Evolutionary conservation across 2,329 filamentous ascomycete species (phyloP).

Genomic region (Neophaeococcomyces aloes): DNA sequence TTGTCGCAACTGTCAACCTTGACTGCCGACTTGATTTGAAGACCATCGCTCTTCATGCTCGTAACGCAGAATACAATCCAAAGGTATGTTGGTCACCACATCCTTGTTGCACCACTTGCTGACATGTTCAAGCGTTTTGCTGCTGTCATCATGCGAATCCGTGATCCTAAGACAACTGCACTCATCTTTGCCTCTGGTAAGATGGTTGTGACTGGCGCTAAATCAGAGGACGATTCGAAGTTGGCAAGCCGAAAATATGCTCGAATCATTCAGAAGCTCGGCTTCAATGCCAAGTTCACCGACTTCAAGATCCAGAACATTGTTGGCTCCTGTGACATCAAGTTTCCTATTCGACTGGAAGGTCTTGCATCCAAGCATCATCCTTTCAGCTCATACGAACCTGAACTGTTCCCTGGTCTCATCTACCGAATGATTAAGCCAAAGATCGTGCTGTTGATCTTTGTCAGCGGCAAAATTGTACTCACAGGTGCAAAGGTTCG

Average conservation of each 20-base stretch:
- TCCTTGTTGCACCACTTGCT: conserved; percentile 26
- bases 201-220: conserved; percentile 98
- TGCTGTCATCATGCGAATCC: conserved; percentile 98
- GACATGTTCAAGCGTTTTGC: conserved; percentile 72
- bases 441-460: conserved; percentile 95
- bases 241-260: conserved; percentile 95
- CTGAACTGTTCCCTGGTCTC: conserved; percentile 94
- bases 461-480: conserved; percentile 96
- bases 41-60: conserved; percentile 94
- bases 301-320: conserved; percentile 99
- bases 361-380: conserved; percentile 94
- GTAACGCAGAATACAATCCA: conserved; percentile 97
- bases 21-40: conserved; percentile 96
- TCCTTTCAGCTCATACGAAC: conserved; percentile 98
- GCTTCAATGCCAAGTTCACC: conserved; percentile 98
- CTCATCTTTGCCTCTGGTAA: conserved; percentile 97
- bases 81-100: conserved; percentile 54
- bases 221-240: conserved; percentile 96
- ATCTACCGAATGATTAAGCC: conserved; percentile 99
- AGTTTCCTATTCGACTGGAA: conserved; percentile 95
- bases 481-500: conserved; percentile 94
- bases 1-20: conserved; percentile 96
- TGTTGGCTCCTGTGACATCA: conserved; percentile 96
- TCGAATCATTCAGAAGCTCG: conserved; percentile 98
- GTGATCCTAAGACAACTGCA: conserved; percentile 95